Conservation (phyloP, 192 early-diverging fungal species). For the Backusella tuberculispora region DNA sequence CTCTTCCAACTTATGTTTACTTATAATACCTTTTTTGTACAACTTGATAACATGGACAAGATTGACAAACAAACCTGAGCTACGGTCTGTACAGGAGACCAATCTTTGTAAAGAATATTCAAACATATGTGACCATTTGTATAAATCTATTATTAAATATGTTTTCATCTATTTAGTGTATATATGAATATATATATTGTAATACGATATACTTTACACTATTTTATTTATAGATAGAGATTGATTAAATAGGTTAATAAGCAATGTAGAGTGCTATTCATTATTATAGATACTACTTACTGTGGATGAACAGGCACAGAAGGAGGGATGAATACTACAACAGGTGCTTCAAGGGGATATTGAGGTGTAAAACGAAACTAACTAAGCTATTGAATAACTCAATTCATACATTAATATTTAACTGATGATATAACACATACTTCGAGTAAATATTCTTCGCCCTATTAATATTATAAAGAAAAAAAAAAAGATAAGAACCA, state of each 20-base stretch:
- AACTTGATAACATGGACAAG: constrained; percentile 90
- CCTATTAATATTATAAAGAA: constrained; percentile 32
- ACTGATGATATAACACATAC: constrained; percentile 22
- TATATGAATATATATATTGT: background rate
- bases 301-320: constrained; percentile 76
- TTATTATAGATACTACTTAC: constrained; percentile 35
- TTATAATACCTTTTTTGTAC: constrained; percentile 66
- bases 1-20: too few species aligned
- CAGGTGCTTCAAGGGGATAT: constrained; percentile 77
- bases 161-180: constrained; percentile 6
- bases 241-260: too few species aligned
- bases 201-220: constrained; percentile 20
- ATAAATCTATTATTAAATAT: constrained; percentile 54
- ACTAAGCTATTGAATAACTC: constrained; percentile 15
- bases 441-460: constrained; percentile 55
- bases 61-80: constrained; percentile 87
- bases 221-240: background rate
- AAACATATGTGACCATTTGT: constrained; percentile 98
- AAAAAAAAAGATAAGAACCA: background rate
- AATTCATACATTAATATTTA: background rate
- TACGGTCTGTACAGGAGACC: constrained; percentile 93
- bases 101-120: constrained; percentile 92
- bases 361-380: constrained; percentile 73
- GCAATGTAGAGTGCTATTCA: too few species aligned
- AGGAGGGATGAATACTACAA: constrained; percentile 65